Evolutionary conservation across 1,284 basidiomycete species (phyloP).

Genomic region (Ceratobasidium sp.): DNA sequence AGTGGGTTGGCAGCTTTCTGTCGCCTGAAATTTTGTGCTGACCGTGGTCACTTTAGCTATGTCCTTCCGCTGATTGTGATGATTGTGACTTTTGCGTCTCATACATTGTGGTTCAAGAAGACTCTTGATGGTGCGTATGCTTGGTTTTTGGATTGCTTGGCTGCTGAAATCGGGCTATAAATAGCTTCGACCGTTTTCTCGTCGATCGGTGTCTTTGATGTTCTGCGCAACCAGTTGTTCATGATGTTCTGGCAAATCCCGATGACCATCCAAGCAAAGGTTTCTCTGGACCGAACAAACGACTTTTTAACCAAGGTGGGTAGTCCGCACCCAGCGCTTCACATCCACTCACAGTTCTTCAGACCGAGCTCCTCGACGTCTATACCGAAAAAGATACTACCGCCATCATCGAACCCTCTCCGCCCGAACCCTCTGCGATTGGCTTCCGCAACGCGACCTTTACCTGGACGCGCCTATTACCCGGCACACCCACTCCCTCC

Average conservation of each 20-base stretch:
- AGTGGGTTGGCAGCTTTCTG: slow-evolving; percentile 52
- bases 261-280: slow-evolving; percentile 56
- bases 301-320: slow-evolving; percentile 61
- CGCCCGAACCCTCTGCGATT: slow-evolving; percentile 52
- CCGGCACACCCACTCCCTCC: slow-evolving; percentile 48
- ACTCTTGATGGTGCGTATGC: slow-evolving; percentile 21
- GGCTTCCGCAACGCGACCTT: slow-evolving; percentile 61
- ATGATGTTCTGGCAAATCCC: slow-evolving; percentile 46
- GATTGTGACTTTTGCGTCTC: slow-evolving; percentile 67
- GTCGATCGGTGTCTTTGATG: slow-evolving; percentile 61
- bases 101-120: slow-evolving; percentile 40
- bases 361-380: slow-evolving; percentile 66
- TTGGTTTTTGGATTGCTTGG: background rate
- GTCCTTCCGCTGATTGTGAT: slow-evolving; percentile 73
- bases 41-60: slow-evolving; percentile 58
- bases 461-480: slow-evolving; percentile 57
- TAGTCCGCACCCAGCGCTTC: background rate
- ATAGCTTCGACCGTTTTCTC: slow-evolving; percentile 57
- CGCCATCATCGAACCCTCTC: slow-evolving; percentile 51
- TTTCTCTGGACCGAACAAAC: slow-evolving; percentile 61
- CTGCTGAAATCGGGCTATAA: background rate
- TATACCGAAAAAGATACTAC: slow-evolving; percentile 56
- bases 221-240: slow-evolving; percentile 37
- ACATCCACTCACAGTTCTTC: slow-evolving; percentile 4
- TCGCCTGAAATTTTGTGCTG: background rate